phyloP scores from a whole-genome alignment of 345 rosid genomes.

The Eucalyptus tenuipes region DNA sequence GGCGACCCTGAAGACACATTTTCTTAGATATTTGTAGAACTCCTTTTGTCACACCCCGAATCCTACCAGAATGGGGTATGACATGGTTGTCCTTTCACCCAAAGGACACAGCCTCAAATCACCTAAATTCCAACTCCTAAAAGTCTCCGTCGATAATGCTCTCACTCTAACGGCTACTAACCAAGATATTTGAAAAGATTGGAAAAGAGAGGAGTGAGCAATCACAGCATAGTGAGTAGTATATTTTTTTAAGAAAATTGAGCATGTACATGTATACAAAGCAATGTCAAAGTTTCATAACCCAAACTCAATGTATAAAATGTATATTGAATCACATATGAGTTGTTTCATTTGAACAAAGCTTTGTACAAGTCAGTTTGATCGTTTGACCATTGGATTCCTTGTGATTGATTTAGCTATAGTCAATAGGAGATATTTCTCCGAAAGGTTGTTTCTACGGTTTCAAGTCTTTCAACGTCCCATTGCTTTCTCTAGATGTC shows the following conservation, averaged over 20 bases:
- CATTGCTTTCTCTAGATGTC: no score
- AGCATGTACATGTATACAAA: not conserved
- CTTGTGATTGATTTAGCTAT: no score
- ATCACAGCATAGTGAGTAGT: not conserved
- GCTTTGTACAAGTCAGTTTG: not conserved
- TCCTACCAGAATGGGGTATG: not conserved
- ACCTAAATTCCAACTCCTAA: no score
- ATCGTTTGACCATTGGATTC: no score
- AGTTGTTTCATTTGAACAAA: not conserved
- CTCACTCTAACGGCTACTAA: no score
- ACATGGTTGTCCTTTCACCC: not conserved
- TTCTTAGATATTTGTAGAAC: not conserved
- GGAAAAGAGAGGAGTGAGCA: not conserved
- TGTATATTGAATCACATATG: no score
- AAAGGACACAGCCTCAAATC: fast-evolving
- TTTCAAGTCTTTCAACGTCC: no score
- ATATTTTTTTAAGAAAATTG: not conserved
- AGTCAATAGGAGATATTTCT: no score
- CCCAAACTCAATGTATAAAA: not conserved
- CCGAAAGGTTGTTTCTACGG: no score
- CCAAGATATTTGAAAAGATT: not conserved
- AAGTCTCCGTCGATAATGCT: no score
- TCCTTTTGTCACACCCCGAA: not conserved
- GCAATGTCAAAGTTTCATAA: not conserved
- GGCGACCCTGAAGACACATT: conserved; percentile 92